Base-by-base conservation (phyloP, 1,284 basidiomycete species). In the Ceratobasidium sp. region DNA sequence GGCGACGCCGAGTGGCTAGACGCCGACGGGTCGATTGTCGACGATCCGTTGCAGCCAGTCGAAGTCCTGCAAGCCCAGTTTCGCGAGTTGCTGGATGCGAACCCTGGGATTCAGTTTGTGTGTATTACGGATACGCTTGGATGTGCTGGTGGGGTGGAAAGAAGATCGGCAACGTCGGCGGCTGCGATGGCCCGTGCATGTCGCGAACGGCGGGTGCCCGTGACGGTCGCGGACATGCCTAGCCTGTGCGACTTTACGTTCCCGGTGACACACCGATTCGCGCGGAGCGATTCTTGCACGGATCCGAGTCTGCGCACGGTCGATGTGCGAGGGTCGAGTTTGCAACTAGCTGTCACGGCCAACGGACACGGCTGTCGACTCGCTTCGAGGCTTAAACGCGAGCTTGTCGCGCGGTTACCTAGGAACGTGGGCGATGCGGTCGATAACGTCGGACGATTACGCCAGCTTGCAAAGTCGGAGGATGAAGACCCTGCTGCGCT, bases 311-410 rank as follows among this genome's bases (percentile, higher is more conserved):
- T 81, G 44, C 71, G 46, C 56, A 78, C 69, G 9, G 74, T 62
- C 48, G 62, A 69, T 48, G 50, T 71, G n/a, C 62, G 65, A 26
- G 67, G 77, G 86, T 89, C 90, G 0, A 86, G 93, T 1, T 87
- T 98, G 0, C 96, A 98, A 82, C 85, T 99, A 13, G 95, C 94
- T 0, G 90, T 99, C 0, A 95, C 96, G 0, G 97, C 97, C 1
- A 98, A 98, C 81, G 96, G 96, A 0, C 90, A 93, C 78, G 97
- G 97, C 0, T 99, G 97, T 82, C 87, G 97, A 15, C 87, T 99
- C 2, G 94, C 93, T 0, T 90, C 92, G 1, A 88, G 97, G 12
- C 86, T 99, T 52, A 90, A 91, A 59, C 87, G 97, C 38, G 96
- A 98, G 56, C 91, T 98, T 66, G 91, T 97, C 2, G 87, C 92